Percentiles rank a stretch among this genome's conserved stretches.
These are phyloP conservation scores for Panicum miliaceum DNA, from an alignment of 176 grass and related monocot genomes.

Conservation along the genomic window DNA sequence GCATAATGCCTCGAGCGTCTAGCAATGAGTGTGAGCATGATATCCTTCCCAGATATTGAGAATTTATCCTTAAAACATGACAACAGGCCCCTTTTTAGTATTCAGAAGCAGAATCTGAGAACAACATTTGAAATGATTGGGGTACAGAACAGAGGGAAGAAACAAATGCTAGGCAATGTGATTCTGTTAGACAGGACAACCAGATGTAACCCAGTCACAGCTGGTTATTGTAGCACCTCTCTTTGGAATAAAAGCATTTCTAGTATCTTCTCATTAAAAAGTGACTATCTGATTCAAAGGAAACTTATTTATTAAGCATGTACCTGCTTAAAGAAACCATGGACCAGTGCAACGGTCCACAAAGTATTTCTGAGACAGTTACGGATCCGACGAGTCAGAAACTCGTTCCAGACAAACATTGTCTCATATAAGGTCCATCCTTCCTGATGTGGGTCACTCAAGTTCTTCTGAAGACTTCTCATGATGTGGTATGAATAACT, in stretches of 20 bases:
- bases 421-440: conserved; percentile 70
- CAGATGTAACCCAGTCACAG: background rate
- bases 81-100: background rate
- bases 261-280: background rate
- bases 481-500: conserved; percentile 90
- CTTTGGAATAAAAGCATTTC: background rate
- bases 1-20: conserved; percentile 92
- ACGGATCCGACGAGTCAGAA: conserved; percentile 65
- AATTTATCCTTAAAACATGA: conserved; percentile 72
- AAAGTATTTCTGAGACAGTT: conserved; percentile 60
- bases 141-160: background rate
- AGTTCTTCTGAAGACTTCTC: conserved; percentile 91
- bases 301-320: conserved; percentile 7
- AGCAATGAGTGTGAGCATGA: conserved; percentile 83
- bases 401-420: conserved; percentile 96
- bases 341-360: conserved; percentile 88
- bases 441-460: conserved; percentile 51
- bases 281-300: background rate
- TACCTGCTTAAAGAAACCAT: conserved; percentile 98
- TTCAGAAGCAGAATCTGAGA: conserved; percentile 16
- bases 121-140: background rate
- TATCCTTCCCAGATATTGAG: conserved; percentile 72
- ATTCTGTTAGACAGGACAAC: conserved; percentile 5
- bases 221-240: background rate
- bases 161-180: conserved; percentile 6